Conservation (phyloP, 768 basidiomycete species). For the Russula vinacea region DNA sequence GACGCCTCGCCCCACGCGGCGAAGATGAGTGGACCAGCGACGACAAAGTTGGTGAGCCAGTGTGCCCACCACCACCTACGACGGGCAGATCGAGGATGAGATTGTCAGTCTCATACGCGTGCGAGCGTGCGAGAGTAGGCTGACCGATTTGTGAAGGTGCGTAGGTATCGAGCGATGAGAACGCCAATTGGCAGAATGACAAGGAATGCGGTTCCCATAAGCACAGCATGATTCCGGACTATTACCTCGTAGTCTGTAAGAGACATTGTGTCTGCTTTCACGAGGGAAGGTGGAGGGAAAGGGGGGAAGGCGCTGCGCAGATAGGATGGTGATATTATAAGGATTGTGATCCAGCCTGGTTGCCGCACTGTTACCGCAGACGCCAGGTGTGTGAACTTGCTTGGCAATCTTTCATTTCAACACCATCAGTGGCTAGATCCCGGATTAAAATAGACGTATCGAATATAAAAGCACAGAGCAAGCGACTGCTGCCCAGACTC, state of each 20-base stretch:
- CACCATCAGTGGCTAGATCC: neutral
- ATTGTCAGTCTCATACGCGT: neutral
- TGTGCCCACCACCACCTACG: conserved; percentile 25
- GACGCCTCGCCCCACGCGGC: conserved; percentile 46
- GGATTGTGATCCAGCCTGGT: too few relatives aligned
- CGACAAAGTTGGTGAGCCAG: conserved; percentile 11
- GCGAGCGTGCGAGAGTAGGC: neutral
- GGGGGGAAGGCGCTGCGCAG: neutral
- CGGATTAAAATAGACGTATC: too few relatives aligned
- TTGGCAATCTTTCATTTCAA: too few relatives aligned
- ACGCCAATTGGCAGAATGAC: conserved; percentile 8
- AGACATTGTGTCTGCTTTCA: neutral
- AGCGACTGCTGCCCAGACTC: too few relatives aligned
- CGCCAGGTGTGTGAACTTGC: too few relatives aligned
- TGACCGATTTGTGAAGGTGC: conserved; percentile 22
- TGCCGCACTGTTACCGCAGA: too few relatives aligned
- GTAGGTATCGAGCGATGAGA: conserved; percentile 20
- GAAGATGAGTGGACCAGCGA: conserved; percentile 54
- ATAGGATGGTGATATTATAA: too few relatives aligned
- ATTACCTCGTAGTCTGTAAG: conserved; percentile 20
- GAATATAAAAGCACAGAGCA: too few relatives aligned
- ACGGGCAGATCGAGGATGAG: neutral
- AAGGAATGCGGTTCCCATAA: conserved; percentile 17
- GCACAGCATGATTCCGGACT: conserved; percentile 15
- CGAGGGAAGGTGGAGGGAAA: neutral